These are phyloP conservation scores for Blastomyces parvus DNA, from an alignment of 2,329 filamentous ascomycete genomes.

Conservation along the genomic window DNA sequence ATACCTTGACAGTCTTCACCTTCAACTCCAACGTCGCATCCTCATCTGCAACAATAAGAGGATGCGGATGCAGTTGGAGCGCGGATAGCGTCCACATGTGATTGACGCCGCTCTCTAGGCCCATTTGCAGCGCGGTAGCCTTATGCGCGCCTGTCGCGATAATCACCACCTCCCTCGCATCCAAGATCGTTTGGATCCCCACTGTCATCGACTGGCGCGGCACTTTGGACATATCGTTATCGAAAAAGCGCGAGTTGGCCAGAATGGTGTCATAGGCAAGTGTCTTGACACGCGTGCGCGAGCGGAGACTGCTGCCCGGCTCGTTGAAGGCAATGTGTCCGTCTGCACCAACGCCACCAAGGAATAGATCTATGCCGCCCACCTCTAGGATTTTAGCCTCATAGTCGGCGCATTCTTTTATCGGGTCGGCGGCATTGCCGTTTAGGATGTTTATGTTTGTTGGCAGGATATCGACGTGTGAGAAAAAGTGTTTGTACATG, in stretches of 20 bases:
- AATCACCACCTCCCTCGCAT: conserved; percentile 70
- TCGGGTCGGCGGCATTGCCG: conserved; percentile 66
- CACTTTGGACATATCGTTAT: conserved; percentile 61
- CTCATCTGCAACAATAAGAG: conserved; percentile 75
- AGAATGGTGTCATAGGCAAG: conserved; percentile 78
- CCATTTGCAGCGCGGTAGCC: conserved; percentile 66
- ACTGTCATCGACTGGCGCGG: conserved; percentile 77
- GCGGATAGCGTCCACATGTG: conserved; percentile 86
- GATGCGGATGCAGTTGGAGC: conserved; percentile 69
- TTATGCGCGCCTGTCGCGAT: conserved; percentile 78
- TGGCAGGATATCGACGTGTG: conserved; percentile 70
- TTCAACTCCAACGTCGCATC: conserved; percentile 64
- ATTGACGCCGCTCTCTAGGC: conserved; percentile 71
- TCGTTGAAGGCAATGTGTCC: conserved; percentile 90
- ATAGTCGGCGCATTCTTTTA: conserved; percentile 68
- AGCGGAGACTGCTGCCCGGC: conserved; percentile 67
- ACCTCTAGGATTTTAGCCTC: conserved; percentile 64
- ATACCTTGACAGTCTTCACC: conserved; percentile 58
- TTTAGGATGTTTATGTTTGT: conserved; percentile 77
- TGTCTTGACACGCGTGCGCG: conserved; percentile 75
- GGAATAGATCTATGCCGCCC: conserved; percentile 76
- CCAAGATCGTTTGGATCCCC: conserved; percentile 72
- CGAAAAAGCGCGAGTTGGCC: conserved; percentile 78
- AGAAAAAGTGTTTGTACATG: conserved; percentile 91
- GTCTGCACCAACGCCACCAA: conserved; percentile 76